phyloP scores from a whole-genome alignment of 352 stramenopile genomes.

The Blastocystis sp. region DNA sequence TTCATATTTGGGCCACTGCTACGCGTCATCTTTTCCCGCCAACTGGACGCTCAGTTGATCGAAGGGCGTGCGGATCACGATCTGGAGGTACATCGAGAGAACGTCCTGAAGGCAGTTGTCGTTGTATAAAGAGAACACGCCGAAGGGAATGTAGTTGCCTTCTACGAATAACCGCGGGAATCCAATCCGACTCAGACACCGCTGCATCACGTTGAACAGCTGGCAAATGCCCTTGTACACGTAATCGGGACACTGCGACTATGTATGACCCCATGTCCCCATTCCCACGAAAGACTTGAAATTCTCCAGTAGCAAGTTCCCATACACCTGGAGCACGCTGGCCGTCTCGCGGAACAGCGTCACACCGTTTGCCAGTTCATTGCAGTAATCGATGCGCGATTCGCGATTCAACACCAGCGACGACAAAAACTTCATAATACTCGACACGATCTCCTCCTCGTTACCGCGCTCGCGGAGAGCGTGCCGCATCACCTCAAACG shows the following conservation, averaged over 20 bases:
- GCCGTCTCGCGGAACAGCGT: slow-evolving; percentile 45
- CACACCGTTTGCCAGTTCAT: slow-evolving; percentile 47
- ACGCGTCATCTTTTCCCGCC: neutral
- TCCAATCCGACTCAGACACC: slow-evolving; percentile 2
- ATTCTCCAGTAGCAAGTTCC: slow-evolving; percentile 30
- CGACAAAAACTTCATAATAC: slow-evolving; percentile 49
- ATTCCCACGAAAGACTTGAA: slow-evolving; percentile 39
- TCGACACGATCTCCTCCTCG: slow-evolving; percentile 31
- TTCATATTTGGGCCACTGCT: slow-evolving; percentile 66
- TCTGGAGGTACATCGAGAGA: slow-evolving; percentile 30
- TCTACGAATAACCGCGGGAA: neutral
- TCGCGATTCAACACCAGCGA: slow-evolving; percentile 52
- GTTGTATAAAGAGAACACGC: slow-evolving; percentile 55
- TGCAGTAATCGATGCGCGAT: slow-evolving; percentile 65
- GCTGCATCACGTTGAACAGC: slow-evolving; percentile 61
- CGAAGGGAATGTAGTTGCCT: slow-evolving; percentile 56
- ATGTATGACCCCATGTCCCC: neutral
- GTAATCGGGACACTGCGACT: slow-evolving; percentile 38
- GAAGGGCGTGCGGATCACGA: slow-evolving; percentile 64
- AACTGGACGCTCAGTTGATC: slow-evolving; percentile 7
- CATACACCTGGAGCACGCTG: slow-evolving; percentile 25
- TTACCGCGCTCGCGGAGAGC: slow-evolving; percentile 15
- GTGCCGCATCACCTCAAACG: slow-evolving; percentile 56
- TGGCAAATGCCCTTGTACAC: slow-evolving; percentile 66
- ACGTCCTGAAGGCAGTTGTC: slow-evolving; percentile 42